phyloP scores from a whole-genome alignment of 202 grass and related monocot species.

The Zoysia matrella region DNA sequence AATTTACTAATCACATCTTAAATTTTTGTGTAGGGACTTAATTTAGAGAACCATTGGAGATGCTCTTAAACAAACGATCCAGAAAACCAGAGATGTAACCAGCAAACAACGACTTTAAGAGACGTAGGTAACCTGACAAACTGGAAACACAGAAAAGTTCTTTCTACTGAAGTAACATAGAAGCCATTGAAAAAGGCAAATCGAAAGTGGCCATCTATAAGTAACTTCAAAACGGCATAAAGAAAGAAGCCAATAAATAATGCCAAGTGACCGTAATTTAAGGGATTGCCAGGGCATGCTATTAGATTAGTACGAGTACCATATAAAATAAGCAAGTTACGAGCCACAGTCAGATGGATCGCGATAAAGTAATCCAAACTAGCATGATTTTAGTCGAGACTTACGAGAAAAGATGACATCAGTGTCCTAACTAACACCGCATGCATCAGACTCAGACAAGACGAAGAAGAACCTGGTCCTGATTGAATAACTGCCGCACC shows the following conservation, averaged over 20 bases:
- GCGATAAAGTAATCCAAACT: constrained; percentile 3
- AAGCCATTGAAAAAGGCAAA: constrained; percentile 29
- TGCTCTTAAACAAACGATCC: too few relatives aligned
- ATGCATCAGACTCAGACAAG: background rate
- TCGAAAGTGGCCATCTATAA: constrained; percentile 37
- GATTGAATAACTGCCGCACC: background rate
- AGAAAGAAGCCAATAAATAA: constrained; percentile 39
- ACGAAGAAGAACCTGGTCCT: constrained; percentile 28
- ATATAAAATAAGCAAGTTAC: background rate
- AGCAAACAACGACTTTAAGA: background rate
- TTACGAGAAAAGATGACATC: constrained; percentile 23
- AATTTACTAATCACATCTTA: too few relatives aligned
- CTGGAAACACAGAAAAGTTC: constrained; percentile 13
- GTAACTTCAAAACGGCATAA: constrained; percentile 38
- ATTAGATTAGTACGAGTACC: background rate
- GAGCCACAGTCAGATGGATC: background rate
- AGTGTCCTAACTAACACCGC: constrained; percentile 23
- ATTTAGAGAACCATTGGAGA: too few relatives aligned
- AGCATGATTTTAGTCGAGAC: constrained; percentile 16
- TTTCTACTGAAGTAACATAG: constrained; percentile 18
- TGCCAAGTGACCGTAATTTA: constrained; percentile 17
- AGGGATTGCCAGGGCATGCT: background rate
- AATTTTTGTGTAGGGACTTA: too few relatives aligned
- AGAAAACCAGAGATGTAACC: background rate
- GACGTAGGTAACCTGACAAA: background rate